These are phyloP conservation scores for Alternaria triticimaculans DNA, from an alignment of 2,329 filamentous ascomycete species.

Conservation along the genomic window DNA sequence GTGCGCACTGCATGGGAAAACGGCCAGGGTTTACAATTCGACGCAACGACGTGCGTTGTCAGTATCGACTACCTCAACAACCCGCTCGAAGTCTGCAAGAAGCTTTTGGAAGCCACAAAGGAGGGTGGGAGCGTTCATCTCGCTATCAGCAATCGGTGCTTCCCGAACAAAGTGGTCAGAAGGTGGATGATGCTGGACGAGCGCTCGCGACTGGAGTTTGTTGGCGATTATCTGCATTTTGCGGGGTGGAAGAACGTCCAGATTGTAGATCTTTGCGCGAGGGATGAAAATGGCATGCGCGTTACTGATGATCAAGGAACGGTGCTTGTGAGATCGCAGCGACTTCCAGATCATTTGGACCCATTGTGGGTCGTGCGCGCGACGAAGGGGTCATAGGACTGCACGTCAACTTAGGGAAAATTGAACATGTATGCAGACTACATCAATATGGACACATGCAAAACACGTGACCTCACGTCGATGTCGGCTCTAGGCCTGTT, in stretches of 20 bases:
- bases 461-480: no score
- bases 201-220: slow-evolving; percentile 56
- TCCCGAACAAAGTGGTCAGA: slow-evolving; percentile 60
- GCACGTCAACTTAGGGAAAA: no score
- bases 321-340: slow-evolving; percentile 13
- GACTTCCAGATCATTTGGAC: slow-evolving; percentile 28
- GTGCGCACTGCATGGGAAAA: slow-evolving; percentile 26
- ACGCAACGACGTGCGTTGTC: slow-evolving; percentile 59
- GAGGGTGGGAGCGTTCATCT: slow-evolving; percentile 58
- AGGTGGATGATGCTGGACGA: slow-evolving; percentile 57
- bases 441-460: no score
- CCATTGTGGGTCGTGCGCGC: slow-evolving; percentile 38
- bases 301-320: slow-evolving; percentile 33
- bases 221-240: slow-evolving; percentile 60
- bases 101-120: slow-evolving; percentile 50
- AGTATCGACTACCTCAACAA: slow-evolving; percentile 60
- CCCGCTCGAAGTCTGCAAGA: slow-evolving; percentile 55
- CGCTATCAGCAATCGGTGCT: slow-evolving; percentile 60
- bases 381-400: slow-evolving; percentile 12
- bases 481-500: no score
- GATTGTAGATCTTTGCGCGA: slow-evolving; percentile 59
- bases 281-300: slow-evolving; percentile 33
- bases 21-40: slow-evolving; percentile 34
- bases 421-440: no score
- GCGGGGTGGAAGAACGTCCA: slow-evolving; percentile 61